Conservation (phyloP, 202 grass and related monocot genomes). For the Hordeum pubiflorum region DNA sequence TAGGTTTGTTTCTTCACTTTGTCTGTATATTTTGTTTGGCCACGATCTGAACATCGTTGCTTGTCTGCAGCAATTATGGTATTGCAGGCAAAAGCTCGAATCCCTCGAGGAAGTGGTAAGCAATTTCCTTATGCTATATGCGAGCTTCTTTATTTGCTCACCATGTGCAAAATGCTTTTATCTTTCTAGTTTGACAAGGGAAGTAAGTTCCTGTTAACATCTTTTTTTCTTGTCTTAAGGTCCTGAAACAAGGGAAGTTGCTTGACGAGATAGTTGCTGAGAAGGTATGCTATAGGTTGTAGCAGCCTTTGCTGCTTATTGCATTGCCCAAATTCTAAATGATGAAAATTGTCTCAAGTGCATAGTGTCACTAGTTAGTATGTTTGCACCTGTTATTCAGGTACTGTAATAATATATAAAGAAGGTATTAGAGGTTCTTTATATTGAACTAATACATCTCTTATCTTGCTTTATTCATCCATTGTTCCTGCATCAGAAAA, state of each 20-base stretch:
- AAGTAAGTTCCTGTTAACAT: background rate
- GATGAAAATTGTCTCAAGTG: background rate
- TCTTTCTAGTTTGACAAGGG: background rate
- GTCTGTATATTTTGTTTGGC: background rate
- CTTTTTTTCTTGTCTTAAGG: conserved; percentile 5
- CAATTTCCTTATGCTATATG: background rate
- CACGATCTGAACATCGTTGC: conserved; percentile 3
- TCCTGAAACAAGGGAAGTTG: conserved; percentile 46
- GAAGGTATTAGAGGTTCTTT: background rate
- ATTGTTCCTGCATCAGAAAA: background rate
- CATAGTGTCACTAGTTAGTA: background rate
- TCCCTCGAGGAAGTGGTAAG: conserved; percentile 52
- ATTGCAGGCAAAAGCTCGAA: conserved; percentile 36
- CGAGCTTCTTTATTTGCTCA: background rate
- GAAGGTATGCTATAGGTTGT: conserved; percentile 55
- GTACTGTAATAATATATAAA: background rate
- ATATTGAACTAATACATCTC: background rate
- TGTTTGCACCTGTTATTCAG: background rate
- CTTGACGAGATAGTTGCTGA: conserved; percentile 44
- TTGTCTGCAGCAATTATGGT: conserved; percentile 55
- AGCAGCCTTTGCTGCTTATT: background rate
- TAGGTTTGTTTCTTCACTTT: background rate
- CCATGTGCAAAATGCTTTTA: background rate
- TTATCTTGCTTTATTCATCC: background rate
- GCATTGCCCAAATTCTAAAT: background rate